Percentiles rank a stretch among this genome's conserved stretches.
Conservation (phyloP, 139 green algal species). For the Chlorella sp. region DNA sequence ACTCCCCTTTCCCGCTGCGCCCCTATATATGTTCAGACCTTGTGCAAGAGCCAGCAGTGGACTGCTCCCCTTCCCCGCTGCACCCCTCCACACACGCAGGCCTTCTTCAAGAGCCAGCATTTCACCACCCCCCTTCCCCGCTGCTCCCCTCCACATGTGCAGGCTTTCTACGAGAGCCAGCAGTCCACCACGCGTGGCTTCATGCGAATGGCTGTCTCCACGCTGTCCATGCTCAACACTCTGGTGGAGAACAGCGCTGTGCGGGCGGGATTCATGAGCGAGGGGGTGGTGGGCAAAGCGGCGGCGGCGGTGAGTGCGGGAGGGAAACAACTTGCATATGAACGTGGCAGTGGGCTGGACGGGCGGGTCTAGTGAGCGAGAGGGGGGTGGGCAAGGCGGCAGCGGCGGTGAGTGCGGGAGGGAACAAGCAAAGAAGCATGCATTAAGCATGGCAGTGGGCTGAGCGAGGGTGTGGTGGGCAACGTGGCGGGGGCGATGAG, state of each 20-base stretch:
- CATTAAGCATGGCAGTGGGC: too few relatives aligned
- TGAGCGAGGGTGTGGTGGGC: too few relatives aligned
- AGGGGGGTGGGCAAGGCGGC: too few relatives aligned
- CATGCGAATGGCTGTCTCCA: conserved; percentile 68
- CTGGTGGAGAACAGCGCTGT: conserved; percentile 56
- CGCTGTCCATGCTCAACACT: conserved; percentile 73
- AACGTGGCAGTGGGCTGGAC: too few relatives aligned
- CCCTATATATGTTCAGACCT: neutral
- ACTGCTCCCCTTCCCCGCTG: conserved; percentile 23
- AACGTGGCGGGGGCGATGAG: too few relatives aligned
- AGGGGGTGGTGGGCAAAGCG: conserved; percentile 3
- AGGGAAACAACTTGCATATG: neutral
- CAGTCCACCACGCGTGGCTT: conserved; percentile 61
- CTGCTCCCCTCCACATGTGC: neutral
- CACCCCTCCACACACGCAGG: too few relatives aligned
- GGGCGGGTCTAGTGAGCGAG: too few relatives aligned
- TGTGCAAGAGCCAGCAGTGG: conserved; percentile 35
- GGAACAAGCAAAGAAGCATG: too few relatives aligned
- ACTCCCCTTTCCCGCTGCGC: too few relatives aligned
- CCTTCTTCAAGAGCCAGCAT: too few relatives aligned
- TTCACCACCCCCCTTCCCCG: too few relatives aligned
- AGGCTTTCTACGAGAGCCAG: conserved; percentile 38
- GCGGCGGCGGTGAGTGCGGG: conserved; percentile 17
- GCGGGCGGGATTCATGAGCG: conserved; percentile 13
- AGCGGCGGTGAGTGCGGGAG: too few relatives aligned